Percentiles rank a stretch among this genome's conserved stretches.
phyloP scores from a whole-genome alignment of 2,329 filamentous ascomycete species.

The Beauveria asiatica region DNA sequence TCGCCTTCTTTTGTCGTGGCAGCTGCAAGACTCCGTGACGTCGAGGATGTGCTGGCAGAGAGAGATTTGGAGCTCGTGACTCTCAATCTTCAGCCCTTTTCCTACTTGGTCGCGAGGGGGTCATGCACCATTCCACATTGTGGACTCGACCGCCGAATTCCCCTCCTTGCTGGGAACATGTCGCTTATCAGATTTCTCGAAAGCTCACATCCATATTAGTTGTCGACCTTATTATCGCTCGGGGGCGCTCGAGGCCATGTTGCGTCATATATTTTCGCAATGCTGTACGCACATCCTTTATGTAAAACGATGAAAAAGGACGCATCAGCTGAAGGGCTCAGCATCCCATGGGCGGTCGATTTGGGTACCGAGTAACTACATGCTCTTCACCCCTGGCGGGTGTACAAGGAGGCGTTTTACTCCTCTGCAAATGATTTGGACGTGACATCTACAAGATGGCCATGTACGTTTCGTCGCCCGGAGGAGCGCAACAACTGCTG shows the following conservation, averaged over 20 bases:
- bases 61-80: neutral
- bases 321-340: conserved; percentile 1
- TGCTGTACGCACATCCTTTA: neutral
- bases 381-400: neutral
- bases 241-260: neutral
- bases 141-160: neutral
- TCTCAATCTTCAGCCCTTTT: neutral
- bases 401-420: neutral
- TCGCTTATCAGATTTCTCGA: neutral
- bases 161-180: neutral
- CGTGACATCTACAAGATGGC: neutral
- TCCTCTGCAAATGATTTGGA: neutral
- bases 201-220: neutral
- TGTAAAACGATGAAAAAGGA: neutral
- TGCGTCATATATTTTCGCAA: neutral
- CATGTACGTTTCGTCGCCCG: neutral
- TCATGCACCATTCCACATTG: no score
- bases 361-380: neutral
- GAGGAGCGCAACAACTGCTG: neutral
- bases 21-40: conserved; percentile 9
- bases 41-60: neutral
- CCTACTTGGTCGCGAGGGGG: neutral
- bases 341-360: neutral
- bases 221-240: neutral
- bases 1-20: neutral